Base-by-base conservation (phyloP, 225 moss, liverwort and hornwort genomes). In the Physcomitrellopsis africana region DNA sequence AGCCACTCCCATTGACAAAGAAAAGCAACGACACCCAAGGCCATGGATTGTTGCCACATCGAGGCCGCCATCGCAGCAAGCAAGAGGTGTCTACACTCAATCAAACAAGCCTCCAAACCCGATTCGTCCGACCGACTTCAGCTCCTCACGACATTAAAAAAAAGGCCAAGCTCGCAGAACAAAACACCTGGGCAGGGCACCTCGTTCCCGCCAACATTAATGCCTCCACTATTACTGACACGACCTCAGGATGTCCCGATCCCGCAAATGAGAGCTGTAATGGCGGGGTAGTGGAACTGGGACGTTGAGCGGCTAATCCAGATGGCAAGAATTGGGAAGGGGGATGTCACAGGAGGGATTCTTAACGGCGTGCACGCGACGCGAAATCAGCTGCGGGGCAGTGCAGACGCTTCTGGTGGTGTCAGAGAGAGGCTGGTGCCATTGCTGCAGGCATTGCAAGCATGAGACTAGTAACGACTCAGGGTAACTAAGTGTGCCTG, bases 361-460 rank as follows among this genome's bases (percentile, higher is more conserved):
- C 54, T 32, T 54, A 53, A 11, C 32, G 32, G 32, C 32, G 32
- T 3, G 19, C 16, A 74, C 11, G 43, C 14, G 77, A 54, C 47
- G 72, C 78, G 65, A 56, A 65, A 72, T 72, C 65, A 72, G 24
- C 65, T 78, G 65, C 77, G 53, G 29, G 29, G 29, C n/a, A 29
- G 29, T 37, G 32, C 32, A 37, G 32, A 37, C 32, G 27, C 10
- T 42, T 61, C 68, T 52, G 68, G 43, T 60, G 52, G 68, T 60
- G 76, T 32, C 16, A 47, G 58, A 10, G 37, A 47, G 15, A n/a
- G n/a, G 55, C 56, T 3, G 56, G 48, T 14, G 65, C 41, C 57
- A 65, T 57, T 65, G 18, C 53, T 57, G 29, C 42, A 45, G 4
- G 32, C 32, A 37, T n/a, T 2, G 32, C 32, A 7, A 37, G 32